Base-by-base conservation (phyloP, 1,284 basidiomycete species). In the Heterobasidion occidentale region DNA sequence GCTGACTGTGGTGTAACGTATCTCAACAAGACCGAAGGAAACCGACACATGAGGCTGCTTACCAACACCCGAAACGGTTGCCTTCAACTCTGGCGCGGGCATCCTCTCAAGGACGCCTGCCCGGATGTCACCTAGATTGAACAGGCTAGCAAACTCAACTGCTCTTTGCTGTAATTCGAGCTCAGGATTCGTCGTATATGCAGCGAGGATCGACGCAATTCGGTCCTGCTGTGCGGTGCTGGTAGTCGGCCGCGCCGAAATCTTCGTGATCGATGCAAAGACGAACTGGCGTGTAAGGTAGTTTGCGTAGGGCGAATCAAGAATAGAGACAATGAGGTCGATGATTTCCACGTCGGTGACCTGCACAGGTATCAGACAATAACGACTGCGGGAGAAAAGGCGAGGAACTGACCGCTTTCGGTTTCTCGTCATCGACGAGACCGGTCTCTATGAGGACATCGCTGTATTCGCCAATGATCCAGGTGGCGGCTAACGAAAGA, bases 401-500 rank as follows among this genome's bases (percentile, higher is more conserved):
- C 27, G 5, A 27, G 46, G 19, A 3, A 68, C 76, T 61, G 59
- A 90, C 91, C 56, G 76, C 76, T 69, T 82, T 85, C n/a, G 84
- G 78, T 57, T 87, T 79, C 20, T 95, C 92, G 58, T 95, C 92
- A 59, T 94, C 92, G 27, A 93, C 83, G n/a, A 93, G 81, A 17
- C 94, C 94, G 17, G 86, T 86, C 65, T 96, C 89, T 3, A 99
- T 71, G 17, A 99, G 74, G 46, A 94, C 75, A 63, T 99, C 97
- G 57, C 92, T 92, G 68, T 97, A 99, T 73, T 99, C 97, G 55
- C 97, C 97, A 56, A 99, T 86, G 44, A 98, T 80, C 97, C 97
- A 99, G 0, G 96, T 90, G 0, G 94, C 87, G 2, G 92, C 90
- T 9, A 99, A 76, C 0, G 97, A 98, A 42, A 99, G 76, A 8